Conservation (phyloP, 495 filamentous ascomycete species). For the Trichoderma orchidacearum region DNA sequence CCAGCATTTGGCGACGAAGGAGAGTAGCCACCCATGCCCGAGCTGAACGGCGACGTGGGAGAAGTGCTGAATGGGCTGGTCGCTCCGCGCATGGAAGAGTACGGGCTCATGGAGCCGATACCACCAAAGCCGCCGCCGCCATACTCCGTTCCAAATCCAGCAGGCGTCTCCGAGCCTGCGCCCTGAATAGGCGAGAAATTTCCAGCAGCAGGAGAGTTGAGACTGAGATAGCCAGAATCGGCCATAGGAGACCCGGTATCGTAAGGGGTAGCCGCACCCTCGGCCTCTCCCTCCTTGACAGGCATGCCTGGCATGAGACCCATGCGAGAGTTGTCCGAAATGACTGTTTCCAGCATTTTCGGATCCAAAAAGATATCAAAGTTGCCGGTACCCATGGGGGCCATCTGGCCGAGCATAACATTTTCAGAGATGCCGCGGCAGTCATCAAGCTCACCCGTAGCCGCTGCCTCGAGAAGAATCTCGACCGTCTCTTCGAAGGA, state of each 20-base stretch:
- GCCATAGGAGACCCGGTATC: conserved; percentile 80
- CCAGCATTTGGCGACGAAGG: conserved; percentile 51
- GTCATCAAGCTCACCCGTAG: conserved; percentile 88
- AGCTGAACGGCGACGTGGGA: conserved; percentile 55
- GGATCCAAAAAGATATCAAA: conserved; percentile 87
- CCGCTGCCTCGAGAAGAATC: conserved; percentile 89
- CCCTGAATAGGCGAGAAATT: conserved; percentile 89
- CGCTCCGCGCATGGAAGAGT: conserved; percentile 32
- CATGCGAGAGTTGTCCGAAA: conserved; percentile 75
- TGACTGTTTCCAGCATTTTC: conserved; percentile 86
- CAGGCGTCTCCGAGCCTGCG: conserved; percentile 57
- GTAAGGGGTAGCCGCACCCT: conserved; percentile 89
- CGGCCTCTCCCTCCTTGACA: conserved; percentile 55
- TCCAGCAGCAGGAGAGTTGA: conserved; percentile 57
- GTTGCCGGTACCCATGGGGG: conserved; percentile 90
- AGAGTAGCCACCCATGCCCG: conserved; percentile 54
- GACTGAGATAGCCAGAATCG: conserved; percentile 52
- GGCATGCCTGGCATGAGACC: conserved; percentile 63
- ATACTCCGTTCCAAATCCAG: conserved; percentile 53
- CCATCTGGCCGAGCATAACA: conserved; percentile 94
- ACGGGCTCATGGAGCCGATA: conserved; percentile 53
- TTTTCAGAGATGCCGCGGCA: conserved; percentile 98
- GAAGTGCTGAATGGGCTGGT: conserved; percentile 70
- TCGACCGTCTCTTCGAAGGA: conserved; percentile 99
- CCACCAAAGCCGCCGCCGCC: conserved; percentile 23